Evolutionary conservation across 2,329 filamentous ascomycete genomes (phyloP).

Genomic region (Knufia petricola): DNA sequence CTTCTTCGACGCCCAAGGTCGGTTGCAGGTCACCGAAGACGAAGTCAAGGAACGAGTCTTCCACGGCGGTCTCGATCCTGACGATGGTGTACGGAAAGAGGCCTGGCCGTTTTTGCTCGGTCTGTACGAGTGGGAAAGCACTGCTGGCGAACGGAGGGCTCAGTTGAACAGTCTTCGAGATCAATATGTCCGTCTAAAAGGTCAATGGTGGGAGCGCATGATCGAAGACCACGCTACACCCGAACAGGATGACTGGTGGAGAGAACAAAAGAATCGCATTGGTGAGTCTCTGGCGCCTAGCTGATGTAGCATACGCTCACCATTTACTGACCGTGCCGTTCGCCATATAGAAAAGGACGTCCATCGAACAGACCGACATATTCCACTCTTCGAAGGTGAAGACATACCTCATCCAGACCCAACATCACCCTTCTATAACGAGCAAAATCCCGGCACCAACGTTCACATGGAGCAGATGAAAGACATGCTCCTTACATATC

Average conservation of each 20-base stretch:
- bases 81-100: constrained; percentile 89
- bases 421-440: constrained; percentile 83
- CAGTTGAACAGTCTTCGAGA: constrained; percentile 78
- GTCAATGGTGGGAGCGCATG: constrained; percentile 90
- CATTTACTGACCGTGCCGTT: constrained; percentile 39
- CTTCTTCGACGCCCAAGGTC: constrained; percentile 71
- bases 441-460: constrained; percentile 82
- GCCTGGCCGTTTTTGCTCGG: constrained; percentile 92
- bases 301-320: constrained; percentile 28
- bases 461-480: constrained; percentile 98
- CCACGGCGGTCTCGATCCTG: constrained; percentile 78
- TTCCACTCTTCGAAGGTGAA: constrained; percentile 92
- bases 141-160: constrained; percentile 70
- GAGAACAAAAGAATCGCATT: constrained; percentile 85
- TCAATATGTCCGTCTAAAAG: constrained; percentile 89
- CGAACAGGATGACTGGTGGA: constrained; percentile 90
- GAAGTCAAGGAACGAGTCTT: constrained; percentile 98
- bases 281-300: constrained; percentile 49
- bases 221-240: constrained; percentile 69
- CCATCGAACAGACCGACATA: constrained; percentile 87
- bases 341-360: constrained; percentile 82
- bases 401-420: constrained; percentile 95
- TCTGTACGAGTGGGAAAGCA: constrained; percentile 89
- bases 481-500: constrained; percentile 96
- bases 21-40: constrained; percentile 68